Percentiles rank a stretch among this genome's conserved stretches.
phyloP scores from a whole-genome alignment of 2,329 filamentous ascomycete species.

The Calonectria leucothoes region DNA sequence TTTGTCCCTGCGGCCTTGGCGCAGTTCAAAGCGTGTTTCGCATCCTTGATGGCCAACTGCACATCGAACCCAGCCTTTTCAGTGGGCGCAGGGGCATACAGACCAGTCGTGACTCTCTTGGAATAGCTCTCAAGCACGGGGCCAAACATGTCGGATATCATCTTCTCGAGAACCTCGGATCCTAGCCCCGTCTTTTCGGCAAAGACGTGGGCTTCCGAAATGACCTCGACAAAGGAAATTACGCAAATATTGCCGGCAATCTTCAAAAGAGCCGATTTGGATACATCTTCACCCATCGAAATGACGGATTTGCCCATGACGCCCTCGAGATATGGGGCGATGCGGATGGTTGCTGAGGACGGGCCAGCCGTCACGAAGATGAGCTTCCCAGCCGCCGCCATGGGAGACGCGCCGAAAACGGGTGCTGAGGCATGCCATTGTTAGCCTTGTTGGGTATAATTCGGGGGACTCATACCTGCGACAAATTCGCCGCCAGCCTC shows the following conservation, averaged over 20 bases:
- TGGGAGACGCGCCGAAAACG: slow-evolving; percentile 55
- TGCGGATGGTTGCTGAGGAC: slow-evolving; percentile 42
- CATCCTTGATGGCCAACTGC: slow-evolving; percentile 19
- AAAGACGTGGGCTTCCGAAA: slow-evolving; percentile 45
- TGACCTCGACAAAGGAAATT: slow-evolving; percentile 38
- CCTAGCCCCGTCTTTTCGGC: slow-evolving; percentile 45
- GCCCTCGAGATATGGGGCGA: slow-evolving; percentile 53
- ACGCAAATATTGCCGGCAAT: slow-evolving; percentile 55
- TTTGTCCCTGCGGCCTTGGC: slow-evolving; percentile 1
- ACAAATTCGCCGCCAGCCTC: slow-evolving; percentile 22
- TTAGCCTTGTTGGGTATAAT: background rate
- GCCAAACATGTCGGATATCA: slow-evolving; percentile 45
- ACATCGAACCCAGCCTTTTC: slow-evolving; percentile 16
- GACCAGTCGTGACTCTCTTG: slow-evolving; percentile 41
- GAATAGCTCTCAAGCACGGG: slow-evolving; percentile 42
- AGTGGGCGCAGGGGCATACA: slow-evolving; percentile 34
- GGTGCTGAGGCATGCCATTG: slow-evolving; percentile 39
- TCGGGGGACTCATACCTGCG: slow-evolving; percentile 2
- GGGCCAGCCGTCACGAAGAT: slow-evolving; percentile 56
- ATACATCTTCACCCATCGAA: slow-evolving; percentile 54
- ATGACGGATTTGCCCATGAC: slow-evolving; percentile 54
- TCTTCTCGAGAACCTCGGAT: slow-evolving; percentile 37
- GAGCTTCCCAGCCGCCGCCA: slow-evolving; percentile 55
- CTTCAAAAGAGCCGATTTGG: slow-evolving; percentile 53
- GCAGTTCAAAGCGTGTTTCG: slow-evolving; percentile 14